phyloP scores from a whole-genome alignment of 1,284 basidiomycete genomes.

The Rhodotorula sp. region DNA sequence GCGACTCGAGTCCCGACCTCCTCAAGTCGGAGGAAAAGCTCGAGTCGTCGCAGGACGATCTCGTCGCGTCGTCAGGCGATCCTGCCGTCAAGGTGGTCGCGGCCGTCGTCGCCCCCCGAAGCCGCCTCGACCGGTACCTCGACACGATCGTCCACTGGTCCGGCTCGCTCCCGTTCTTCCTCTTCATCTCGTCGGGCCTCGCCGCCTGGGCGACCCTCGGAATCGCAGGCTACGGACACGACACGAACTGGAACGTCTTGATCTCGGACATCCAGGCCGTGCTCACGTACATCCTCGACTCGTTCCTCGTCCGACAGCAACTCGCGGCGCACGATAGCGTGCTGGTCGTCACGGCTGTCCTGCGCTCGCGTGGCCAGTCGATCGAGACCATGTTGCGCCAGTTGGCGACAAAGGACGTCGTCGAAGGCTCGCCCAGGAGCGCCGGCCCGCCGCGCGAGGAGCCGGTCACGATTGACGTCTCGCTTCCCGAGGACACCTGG shows the following conservation, averaged over 20 bases:
- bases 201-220: neutral
- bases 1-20: too few species aligned
- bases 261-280: too few species aligned
- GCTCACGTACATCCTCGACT: too few species aligned
- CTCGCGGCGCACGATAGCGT: too few species aligned
- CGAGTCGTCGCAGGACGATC: too few species aligned
- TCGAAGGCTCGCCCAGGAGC: neutral
- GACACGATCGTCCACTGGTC: neutral
- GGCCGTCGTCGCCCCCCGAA: neutral
- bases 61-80: too few species aligned
- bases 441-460: too few species aligned
- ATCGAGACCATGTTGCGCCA: neutral
- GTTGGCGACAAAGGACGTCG: neutral
- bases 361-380: neutral
- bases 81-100: neutral
- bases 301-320: too few species aligned
- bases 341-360: neutral
- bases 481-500: neutral
- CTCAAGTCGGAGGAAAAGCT: too few species aligned
- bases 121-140: slow-evolving; percentile 1
- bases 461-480: neutral
- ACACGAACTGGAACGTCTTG: too few species aligned
- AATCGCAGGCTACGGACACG: neutral
- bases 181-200: neutral
- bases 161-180: neutral